phyloP scores from a whole-genome alignment of 129 eudicot genomes.

The carrot (Daucus carota) region DH1_v3.0 NC_030384.2:41739501-41740000 shows the following conservation, averaged over 20 bases:
- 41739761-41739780: not conserved
- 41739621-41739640: too few species aligned
- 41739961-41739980: conserved; percentile 22
- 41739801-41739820: not conserved
- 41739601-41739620: too few species aligned
- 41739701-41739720: not conserved
- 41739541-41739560: too few species aligned
- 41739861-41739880: not conserved
- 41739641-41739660: not conserved
- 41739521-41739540: too few species aligned
- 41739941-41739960: conserved; percentile 1
- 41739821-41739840: not conserved
- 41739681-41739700: too few species aligned
- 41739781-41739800: not conserved
- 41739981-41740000: conserved; percentile 30
- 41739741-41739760: not conserved
- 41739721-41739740: not conserved
- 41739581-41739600: too few species aligned
- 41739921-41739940: not conserved
- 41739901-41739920: not conserved
- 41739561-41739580: too few species aligned
- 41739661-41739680: not conserved
- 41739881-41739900: not conserved
- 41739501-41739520: too few species aligned
- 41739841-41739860: not conserved